These are phyloP conservation scores for Heterobasidion annosum DNA, from an alignment of 1,284 basidiomycete species.

Conservation along the genomic window DNA sequence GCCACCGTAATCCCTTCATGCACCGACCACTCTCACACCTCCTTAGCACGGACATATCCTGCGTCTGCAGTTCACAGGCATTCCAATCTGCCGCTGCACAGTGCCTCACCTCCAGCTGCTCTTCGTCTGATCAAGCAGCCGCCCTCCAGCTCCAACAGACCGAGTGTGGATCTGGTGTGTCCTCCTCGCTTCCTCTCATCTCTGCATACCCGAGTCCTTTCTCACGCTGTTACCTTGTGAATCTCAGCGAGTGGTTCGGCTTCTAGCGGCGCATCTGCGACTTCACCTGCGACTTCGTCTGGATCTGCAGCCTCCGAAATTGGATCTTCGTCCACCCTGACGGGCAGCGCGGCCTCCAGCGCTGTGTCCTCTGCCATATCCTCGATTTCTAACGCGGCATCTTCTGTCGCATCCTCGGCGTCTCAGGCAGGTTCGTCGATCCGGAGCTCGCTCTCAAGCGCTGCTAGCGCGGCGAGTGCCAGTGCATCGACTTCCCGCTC, in stretches of 20 bases:
- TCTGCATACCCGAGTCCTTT: not conserved
- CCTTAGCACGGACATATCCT: slow-evolving; percentile 16
- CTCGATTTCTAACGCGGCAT: not conserved
- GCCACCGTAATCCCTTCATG: no score
- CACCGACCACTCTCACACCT: no score
- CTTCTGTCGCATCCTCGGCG: slow-evolving; percentile 2
- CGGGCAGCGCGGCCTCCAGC: slow-evolving; percentile 1
- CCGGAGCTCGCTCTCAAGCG: not conserved
- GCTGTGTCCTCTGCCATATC: slow-evolving; percentile 1
- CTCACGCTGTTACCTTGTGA: not conserved
- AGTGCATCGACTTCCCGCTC: not conserved
- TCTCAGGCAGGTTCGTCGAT: not conserved
- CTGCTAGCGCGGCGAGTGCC: not conserved
- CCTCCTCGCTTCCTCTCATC: slow-evolving; percentile 9
- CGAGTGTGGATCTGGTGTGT: slow-evolving; percentile 20
- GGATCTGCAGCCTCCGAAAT: not conserved
- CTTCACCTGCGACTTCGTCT: not conserved
- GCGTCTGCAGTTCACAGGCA: slow-evolving; percentile 17
- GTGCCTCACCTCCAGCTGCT: slow-evolving; percentile 17
- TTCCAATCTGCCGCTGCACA: slow-evolving; percentile 15
- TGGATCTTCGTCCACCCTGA: not conserved
- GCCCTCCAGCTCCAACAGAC: slow-evolving; percentile 14
- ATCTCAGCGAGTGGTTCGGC: not conserved
- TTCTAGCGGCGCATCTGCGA: not conserved
- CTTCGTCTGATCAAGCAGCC: slow-evolving; percentile 12